Evolutionary conservation across 352 stramenopile genomes (phyloP).

Genomic region (Peronospora belbahrii): DNA sequence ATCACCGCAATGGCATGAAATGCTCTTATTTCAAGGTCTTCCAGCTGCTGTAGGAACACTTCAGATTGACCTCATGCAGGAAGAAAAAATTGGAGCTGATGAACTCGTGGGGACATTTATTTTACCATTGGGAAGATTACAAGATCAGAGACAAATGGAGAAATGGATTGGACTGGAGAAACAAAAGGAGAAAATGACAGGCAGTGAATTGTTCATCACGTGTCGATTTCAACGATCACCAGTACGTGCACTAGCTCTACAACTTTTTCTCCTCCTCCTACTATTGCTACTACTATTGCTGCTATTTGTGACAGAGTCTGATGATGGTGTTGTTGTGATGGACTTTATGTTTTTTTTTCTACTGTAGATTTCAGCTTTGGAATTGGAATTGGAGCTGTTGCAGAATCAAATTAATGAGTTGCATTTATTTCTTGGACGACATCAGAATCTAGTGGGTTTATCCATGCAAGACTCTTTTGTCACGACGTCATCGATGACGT

Average conservation of each 20-base stretch:
- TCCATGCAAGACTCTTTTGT: slow-evolving; percentile 1
- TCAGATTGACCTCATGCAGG: slow-evolving; percentile 50
- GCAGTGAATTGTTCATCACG: slow-evolving; percentile 33
- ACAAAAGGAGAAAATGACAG: slow-evolving; percentile 21
- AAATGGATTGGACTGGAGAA: slow-evolving; percentile 43
- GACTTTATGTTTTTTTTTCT: neutral
- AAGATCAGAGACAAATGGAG: slow-evolving; percentile 40
- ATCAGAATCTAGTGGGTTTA: slow-evolving; percentile 29
- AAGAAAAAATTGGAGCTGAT: slow-evolving; percentile 46
- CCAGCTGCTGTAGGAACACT: slow-evolving; percentile 34
- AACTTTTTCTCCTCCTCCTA: too few relatives aligned
- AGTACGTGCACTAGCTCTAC: too few relatives aligned
- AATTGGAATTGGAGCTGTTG: slow-evolving; percentile 46
- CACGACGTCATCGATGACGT: slow-evolving; percentile 1
- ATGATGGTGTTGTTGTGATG: too few relatives aligned
- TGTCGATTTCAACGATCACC: slow-evolving; percentile 47
- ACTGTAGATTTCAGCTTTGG: slow-evolving; percentile 40
- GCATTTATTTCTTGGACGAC: slow-evolving; percentile 39
- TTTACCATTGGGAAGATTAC: slow-evolving; percentile 35
- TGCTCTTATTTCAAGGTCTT: slow-evolving; percentile 38
- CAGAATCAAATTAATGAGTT: slow-evolving; percentile 60
- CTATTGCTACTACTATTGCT: too few relatives aligned
- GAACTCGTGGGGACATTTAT: slow-evolving; percentile 29
- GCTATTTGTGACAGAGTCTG: too few relatives aligned
- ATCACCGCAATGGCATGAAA: slow-evolving; percentile 33